Base-by-base conservation (phyloP, 2,329 filamentous ascomycete species). In the Pseudocercospora fuligena region DNA sequence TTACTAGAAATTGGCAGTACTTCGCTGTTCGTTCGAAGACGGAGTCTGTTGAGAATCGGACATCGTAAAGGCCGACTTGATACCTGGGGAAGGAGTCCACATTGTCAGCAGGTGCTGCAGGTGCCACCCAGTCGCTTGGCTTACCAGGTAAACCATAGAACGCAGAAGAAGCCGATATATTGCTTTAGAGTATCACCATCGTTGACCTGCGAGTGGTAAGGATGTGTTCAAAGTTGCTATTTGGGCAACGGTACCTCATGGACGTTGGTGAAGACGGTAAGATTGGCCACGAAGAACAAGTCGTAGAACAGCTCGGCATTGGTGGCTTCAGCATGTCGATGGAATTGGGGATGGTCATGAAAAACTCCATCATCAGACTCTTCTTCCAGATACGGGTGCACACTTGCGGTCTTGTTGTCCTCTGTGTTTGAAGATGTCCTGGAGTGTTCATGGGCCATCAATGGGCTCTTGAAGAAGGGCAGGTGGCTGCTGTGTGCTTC, bases 31-130 rank as follows among this genome's bases (percentile, higher is more conserved):
- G 84, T 70, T 90, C 86, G 71, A 90, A 88, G 40, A 90, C 80
- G 46, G 85, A 88, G 76, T 91, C 89, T 25, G 86, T 82, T 0
- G 86, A 84, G 74, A 89, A 91, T 0, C 89, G 87, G 36, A 90
- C 85, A 76, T 91, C 89, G 75, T 88, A 90, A 1, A 90, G 78
- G 8, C 85, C 84, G 25, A 88, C 85, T 65, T 88, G 82, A 36
- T 90, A 83, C 89, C 89, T 91, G 23, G 86, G 89, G 64, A 89
- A 85, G 88, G 88, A 90, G 27, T n/a, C n/a, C n/a, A n/a, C n/a
- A n/a, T n/a, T n/a, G n/a, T n/a, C n/a, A n/a, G n/a, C n/a, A n/a
- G n/a, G n/a, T n/a, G n/a, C n/a, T n/a, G n/a, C n/a, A n/a, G n/a
- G n/a, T n/a, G n/a, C n/a, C n/a, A n/a, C n/a, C n/a, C n/a, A n/a